phyloP scores from a whole-genome alignment of 164 flowering plant genomes.

The Vitis rotundifolia region DNA sequence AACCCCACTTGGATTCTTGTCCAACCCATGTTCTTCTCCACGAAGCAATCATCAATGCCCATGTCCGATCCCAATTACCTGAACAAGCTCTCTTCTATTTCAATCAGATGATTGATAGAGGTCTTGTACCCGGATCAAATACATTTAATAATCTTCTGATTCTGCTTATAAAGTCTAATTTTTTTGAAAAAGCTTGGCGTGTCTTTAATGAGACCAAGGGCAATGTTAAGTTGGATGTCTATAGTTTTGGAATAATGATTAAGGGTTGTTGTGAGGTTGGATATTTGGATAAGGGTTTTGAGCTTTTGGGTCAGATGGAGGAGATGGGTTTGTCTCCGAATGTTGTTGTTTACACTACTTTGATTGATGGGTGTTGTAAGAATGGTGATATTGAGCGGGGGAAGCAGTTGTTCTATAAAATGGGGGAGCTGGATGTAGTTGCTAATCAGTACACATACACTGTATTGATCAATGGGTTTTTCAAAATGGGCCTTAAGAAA shows the following conservation, averaged over 20 bases:
- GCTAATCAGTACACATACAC: slow-evolving; percentile 69
- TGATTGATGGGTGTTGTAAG: slow-evolving; percentile 80
- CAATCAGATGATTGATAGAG: slow-evolving; percentile 37
- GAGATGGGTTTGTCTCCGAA: slow-evolving; percentile 45
- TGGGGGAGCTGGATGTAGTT: slow-evolving; percentile 56
- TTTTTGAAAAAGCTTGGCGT: slow-evolving; percentile 42
- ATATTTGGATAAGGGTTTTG: slow-evolving; percentile 48
- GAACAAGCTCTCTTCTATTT: slow-evolving; percentile 43
- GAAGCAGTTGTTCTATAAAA: slow-evolving; percentile 44
- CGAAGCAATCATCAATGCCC: slow-evolving; percentile 43
- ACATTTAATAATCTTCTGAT: slow-evolving; percentile 43
- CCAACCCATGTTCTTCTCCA: slow-evolving; percentile 18
- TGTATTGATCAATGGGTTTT: slow-evolving; percentile 63
- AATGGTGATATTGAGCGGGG: slow-evolving; percentile 49
- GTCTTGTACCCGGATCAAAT: slow-evolving; percentile 37
- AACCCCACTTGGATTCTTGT: slow-evolving; percentile 7
- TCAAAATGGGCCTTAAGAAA: slow-evolving; percentile 54
- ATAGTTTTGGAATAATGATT: slow-evolving; percentile 68
- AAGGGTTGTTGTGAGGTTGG: slow-evolving; percentile 61
- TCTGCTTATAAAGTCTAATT: slow-evolving; percentile 30
- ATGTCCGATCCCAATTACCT: slow-evolving; percentile 32
- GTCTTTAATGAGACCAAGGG: slow-evolving; percentile 35
- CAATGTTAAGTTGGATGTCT: slow-evolving; percentile 38
- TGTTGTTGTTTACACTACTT: slow-evolving; percentile 61
- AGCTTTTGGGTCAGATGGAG: slow-evolving; percentile 38